phyloP scores from a whole-genome alignment of 2,329 filamentous ascomycete genomes.

The Apiospora malaysiana region DNA sequence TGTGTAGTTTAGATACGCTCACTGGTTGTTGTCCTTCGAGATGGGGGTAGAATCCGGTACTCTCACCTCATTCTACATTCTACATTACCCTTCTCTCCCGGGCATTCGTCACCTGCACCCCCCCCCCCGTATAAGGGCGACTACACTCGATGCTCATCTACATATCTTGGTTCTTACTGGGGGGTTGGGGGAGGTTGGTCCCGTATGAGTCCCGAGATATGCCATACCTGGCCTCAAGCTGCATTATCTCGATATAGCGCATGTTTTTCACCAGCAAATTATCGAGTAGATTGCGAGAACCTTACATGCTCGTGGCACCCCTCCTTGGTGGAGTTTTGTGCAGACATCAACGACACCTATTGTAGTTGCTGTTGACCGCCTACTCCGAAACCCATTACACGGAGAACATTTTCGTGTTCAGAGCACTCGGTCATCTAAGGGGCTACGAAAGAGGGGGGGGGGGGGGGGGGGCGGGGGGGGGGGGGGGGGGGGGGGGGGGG shows the following conservation, averaged over 20 bases:
- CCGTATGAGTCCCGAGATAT: neutral
- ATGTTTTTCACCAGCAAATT: neutral
- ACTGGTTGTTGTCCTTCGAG: neutral
- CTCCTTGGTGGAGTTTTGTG: neutral
- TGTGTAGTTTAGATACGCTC: neutral
- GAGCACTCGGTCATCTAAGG: neutral
- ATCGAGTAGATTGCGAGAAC: neutral
- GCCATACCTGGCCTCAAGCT: neutral
- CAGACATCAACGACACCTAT: neutral
- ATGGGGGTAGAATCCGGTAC: neutral
- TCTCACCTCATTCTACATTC: neutral
- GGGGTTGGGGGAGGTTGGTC: neutral
- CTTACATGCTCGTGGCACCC: neutral
- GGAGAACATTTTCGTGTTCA: neutral
- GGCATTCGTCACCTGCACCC: neutral
- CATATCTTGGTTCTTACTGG: neutral
- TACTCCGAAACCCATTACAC: neutral
- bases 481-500: too few species aligned
- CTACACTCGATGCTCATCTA: neutral
- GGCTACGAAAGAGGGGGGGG: neutral
- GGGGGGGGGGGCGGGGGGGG: too few species aligned
- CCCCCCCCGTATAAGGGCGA: neutral
- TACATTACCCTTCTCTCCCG: neutral
- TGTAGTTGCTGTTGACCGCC: neutral
- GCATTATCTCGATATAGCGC: conserved; percentile 11